A percentile compares a stretch with the other conserved stretches of the same genome.
Evolutionary conservation across 1,284 basidiomycete species (phyloP).

Genomic region (Tilletia setariae): DNA sequence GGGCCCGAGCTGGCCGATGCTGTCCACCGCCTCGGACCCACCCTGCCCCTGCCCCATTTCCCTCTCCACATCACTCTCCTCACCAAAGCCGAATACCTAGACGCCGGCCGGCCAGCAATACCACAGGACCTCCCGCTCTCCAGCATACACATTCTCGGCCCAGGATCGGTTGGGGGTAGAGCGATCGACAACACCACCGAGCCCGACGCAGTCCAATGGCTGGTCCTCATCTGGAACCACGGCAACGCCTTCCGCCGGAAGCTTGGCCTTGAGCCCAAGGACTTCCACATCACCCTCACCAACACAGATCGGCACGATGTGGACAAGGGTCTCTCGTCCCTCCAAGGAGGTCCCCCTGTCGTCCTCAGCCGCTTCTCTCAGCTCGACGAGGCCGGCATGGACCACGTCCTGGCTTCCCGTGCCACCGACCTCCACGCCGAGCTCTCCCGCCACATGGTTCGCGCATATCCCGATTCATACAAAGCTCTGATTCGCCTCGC

Average conservation of each 20-base stretch:
- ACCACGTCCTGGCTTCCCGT: not conserved
- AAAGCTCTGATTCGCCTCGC: conserved; percentile 62
- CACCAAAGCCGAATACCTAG: not conserved
- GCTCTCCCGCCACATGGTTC: not conserved
- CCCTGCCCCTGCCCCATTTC: not conserved
- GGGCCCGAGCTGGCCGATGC: not conserved
- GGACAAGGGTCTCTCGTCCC: not conserved
- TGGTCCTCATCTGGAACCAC: conserved; percentile 16
- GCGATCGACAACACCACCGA: not conserved
- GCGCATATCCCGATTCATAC: conserved; percentile 37
- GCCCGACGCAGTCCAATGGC: not conserved
- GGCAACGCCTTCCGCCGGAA: not conserved
- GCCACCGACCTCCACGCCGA: not conserved
- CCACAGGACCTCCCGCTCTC: not conserved
- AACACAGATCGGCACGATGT: not conserved
- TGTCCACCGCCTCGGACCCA: not conserved
- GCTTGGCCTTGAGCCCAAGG: conserved; percentile 3
- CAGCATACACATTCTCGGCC: not conserved
- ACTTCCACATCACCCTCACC: conserved; percentile 1
- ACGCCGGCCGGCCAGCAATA: not conserved
- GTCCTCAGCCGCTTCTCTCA: not conserved
- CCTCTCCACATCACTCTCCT: conserved; percentile 10
- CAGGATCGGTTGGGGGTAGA: not conserved
- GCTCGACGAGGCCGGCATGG: not conserved
- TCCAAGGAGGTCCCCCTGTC: not conserved